Conservation (phyloP, 352 stramenopile genomes). For the Poterioochromonas sp. region DNA sequence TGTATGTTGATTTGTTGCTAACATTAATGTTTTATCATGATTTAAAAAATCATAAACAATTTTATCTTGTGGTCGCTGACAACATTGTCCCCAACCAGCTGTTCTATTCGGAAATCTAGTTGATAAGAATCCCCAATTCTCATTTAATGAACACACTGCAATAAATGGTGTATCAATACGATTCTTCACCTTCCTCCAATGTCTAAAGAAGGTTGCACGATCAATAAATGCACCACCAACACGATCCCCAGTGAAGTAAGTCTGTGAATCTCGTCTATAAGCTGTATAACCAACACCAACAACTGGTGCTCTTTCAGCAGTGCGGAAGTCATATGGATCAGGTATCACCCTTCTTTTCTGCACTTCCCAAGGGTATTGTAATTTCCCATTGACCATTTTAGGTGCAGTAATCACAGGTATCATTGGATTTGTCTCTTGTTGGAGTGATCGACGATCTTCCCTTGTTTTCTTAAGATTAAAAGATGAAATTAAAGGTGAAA, state of each 20-base stretch:
- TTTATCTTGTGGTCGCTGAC: background rate
- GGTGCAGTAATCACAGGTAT: background rate
- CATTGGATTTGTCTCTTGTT: background rate
- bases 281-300: conserved; percentile 20
- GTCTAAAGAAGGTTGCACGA: background rate
- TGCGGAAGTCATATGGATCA: conserved; percentile 26
- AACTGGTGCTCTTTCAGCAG: background rate
- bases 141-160: conserved; percentile 6
- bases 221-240: conserved; percentile 25
- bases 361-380: conserved; percentile 24
- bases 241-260: conserved; percentile 20
- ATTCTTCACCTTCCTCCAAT: background rate
- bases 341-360: background rate
- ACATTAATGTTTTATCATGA: conserved; percentile 16
- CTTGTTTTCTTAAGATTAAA: background rate
- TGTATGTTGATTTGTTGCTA: conserved; percentile 23
- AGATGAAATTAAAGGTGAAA: conserved; percentile 1
- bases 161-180: conserved; percentile 11
- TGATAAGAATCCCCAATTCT: conserved; percentile 21
- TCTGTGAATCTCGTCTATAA: conserved; percentile 12
- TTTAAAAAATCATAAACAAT: conserved; percentile 22
- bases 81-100: conserved; percentile 11
- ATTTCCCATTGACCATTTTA: conserved; percentile 13
- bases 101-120: conserved; percentile 24
- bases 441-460: background rate